Evolutionary conservation across 2,329 filamentous ascomycete species (phyloP), one percentile per base, ranked within the genome.

Genomic region (Beauveria scarabaeidicola): DNA sequence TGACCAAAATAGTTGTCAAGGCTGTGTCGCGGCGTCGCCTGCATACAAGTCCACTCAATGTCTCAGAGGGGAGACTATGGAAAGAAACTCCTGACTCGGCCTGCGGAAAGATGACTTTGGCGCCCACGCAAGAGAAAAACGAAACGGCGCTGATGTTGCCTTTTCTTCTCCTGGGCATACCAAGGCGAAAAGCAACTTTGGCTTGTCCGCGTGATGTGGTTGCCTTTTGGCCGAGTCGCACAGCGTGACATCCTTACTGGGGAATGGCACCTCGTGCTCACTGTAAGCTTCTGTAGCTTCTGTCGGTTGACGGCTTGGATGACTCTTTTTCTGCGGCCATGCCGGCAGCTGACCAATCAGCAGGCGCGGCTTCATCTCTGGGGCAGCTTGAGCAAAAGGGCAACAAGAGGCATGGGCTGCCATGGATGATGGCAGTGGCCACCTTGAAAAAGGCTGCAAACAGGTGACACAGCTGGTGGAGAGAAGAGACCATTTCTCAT

Each of bases 401-500:
- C 32, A n/a, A 44, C 11, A 9, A 43, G 17, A 32, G 36, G 47
- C 25, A 43, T 21, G n/a, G n/a, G n/a, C n/a, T n/a, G n/a, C n/a
- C n/a, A n/a, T n/a, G n/a, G n/a, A n/a, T n/a, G n/a, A n/a, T n/a
- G 38, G 44, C n/a, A 43, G 55, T 52, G 55, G 54, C 54, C 36
- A 48, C 44, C 21, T 44, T 17, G 54, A 17, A 57, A 36, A 32
- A 21, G 32, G 25, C 36, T 52, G 48, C 41, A 52, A 53, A 59
- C 57, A 59, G 57, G 57, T 59, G 57, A 52, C 56, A 52, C 21
- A 25, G 27, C 7, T 40, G 48, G 57, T 52, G 50, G 57, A 52
- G 57, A 52, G 41, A 59, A 52, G 57, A 59, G 57, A 59, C 48
- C 53, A 51, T 51, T 58, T 52, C 25, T 47, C 55, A 58, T 52